These are phyloP conservation scores for Penicillium antarcticum DNA, from an alignment of 495 filamentous ascomycete species.

Conservation along the genomic window DNA sequence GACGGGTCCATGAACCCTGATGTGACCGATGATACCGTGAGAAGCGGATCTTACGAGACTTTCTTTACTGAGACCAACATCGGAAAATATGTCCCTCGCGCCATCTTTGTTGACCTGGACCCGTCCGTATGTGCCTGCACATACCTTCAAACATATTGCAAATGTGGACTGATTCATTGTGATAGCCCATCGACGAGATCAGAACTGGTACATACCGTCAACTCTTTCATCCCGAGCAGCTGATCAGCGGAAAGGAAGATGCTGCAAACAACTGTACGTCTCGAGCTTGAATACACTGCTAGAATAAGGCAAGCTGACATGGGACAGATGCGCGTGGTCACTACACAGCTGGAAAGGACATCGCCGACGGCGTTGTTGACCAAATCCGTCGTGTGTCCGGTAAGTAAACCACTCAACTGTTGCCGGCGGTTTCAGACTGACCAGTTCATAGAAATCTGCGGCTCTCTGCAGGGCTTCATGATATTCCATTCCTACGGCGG, in stretches of 20 bases:
- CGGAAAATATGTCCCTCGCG: conserved; percentile 88
- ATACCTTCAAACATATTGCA: background rate
- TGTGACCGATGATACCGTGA: conserved; percentile 51
- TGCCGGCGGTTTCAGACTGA: background rate
- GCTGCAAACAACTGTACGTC: conserved; percentile 80
- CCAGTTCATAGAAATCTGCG: conserved; percentile 72
- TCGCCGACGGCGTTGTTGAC: conserved; percentile 79
- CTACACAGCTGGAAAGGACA: conserved; percentile 91
- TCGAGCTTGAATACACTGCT: background rate
- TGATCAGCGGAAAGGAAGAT: conserved; percentile 92
- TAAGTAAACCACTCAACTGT: conserved; percentile 32
- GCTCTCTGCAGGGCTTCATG: conserved; percentile 84
- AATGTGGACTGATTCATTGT: background rate
- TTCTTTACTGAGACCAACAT: conserved; percentile 86
- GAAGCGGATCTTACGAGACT: conserved; percentile 76
- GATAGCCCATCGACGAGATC: conserved; percentile 82
- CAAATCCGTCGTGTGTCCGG: conserved; percentile 80
- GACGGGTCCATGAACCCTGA: conserved; percentile 72
- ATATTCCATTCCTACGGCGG: conserved; percentile 95
- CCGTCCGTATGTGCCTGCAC: conserved; percentile 58
- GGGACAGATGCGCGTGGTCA: conserved; percentile 77
- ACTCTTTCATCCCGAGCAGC: conserved; percentile 83
- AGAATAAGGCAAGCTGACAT: conserved; percentile 22
- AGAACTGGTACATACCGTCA: conserved; percentile 78
- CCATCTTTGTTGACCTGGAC: conserved; percentile 86